Base-by-base conservation (phyloP, 257 asterid species). In the Solanum sitiens region DNA sequence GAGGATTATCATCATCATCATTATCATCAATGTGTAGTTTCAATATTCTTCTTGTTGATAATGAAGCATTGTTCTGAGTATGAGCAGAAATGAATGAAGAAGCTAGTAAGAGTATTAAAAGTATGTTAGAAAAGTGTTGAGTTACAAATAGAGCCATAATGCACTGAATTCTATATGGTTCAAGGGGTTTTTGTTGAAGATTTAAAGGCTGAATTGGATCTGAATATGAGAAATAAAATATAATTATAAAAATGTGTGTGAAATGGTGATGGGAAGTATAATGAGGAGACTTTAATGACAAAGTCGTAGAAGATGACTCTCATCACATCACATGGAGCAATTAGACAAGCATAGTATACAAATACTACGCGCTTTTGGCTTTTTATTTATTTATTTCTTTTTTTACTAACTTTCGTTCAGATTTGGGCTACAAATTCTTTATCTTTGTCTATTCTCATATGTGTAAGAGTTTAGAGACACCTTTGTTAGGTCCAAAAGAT, bases 131-230 rank as follows among this genome's bases (percentile, higher is more conserved):
- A 42, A 83, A 86, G 75, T 89, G 83, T 86, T 88, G 61, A 74
- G 80, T 37, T 42, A 27, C 65, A 21, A 92, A 92, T 95, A 92
- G 95, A 93, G 94, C 94, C 97, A 94, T 93, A 70, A 70, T 83
- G 86, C 76, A 87, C 88, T 86, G 90, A 45, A 45, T 25, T 79
- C 42, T 45, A 79, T 79, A 11, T 80, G 1, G 0, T n/a, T 74
- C 40, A 2, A 74, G 83, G 59, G 30, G 30, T 27, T 80, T 80
- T 47, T 9, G 42, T 47, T 80, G 44, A 80, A 47, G 44, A 47
- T 47, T 27, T 80, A 16, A 80, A 80, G 44, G 3, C 84, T 80
- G 30, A 80, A 47, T 47, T 80, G 67, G 67, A 79, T 79, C 85
- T 80, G 42, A 80, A 47, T 80, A 47, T 53, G 9, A 53, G 5